phyloP scores from a whole-genome alignment of 768 basidiomycete species.

The Mycena amicta region DNA sequence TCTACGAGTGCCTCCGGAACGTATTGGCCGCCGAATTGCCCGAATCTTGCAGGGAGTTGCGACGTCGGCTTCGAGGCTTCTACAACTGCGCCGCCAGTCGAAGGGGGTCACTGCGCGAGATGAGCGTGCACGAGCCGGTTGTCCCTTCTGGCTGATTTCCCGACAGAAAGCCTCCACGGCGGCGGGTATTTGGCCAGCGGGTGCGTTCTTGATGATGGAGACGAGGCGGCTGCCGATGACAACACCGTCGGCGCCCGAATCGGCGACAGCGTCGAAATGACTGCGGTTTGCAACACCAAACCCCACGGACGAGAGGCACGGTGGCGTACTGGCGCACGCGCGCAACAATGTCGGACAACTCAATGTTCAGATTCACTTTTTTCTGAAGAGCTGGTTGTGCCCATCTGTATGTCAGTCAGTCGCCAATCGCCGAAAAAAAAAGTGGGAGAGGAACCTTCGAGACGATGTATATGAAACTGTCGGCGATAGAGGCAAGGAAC shows the following conservation, averaged over 20 bases:
- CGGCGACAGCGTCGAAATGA: constrained; percentile 85
- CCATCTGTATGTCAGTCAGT: constrained; percentile 63
- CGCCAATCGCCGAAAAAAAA: constrained; percentile 9
- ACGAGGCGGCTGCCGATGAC: constrained; percentile 92
- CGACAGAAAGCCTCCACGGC: constrained; percentile 75
- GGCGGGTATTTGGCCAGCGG: constrained; percentile 47
- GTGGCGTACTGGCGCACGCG: constrained; percentile 79
- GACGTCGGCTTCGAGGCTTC: constrained; percentile 33
- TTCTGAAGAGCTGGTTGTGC: constrained; percentile 92
- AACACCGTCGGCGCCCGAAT: constrained; percentile 92
- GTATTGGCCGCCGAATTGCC: constrained; percentile 95
- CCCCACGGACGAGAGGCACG: constrained; percentile 90
- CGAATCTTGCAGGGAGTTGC: constrained; percentile 81
- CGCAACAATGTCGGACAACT: constrained; percentile 80
- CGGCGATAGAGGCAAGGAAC: constrained; percentile 91
- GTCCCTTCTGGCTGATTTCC: constrained; percentile 56
- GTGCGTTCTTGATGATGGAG: constrained; percentile 70
- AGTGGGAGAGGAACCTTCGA: constrained; percentile 74
- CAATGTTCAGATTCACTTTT: constrained; percentile 67
- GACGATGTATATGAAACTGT: constrained; percentile 98
- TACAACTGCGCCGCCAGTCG: constrained; percentile 33
- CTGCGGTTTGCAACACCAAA: constrained; percentile 92
- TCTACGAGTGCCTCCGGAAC: constrained; percentile 97
- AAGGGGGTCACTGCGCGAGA: constrained; percentile 29
- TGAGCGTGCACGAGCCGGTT: constrained; percentile 39